phyloP scores from a whole-genome alignment of 2,329 filamentous ascomycete species.

The Colletotrichum sp. region DNA sequence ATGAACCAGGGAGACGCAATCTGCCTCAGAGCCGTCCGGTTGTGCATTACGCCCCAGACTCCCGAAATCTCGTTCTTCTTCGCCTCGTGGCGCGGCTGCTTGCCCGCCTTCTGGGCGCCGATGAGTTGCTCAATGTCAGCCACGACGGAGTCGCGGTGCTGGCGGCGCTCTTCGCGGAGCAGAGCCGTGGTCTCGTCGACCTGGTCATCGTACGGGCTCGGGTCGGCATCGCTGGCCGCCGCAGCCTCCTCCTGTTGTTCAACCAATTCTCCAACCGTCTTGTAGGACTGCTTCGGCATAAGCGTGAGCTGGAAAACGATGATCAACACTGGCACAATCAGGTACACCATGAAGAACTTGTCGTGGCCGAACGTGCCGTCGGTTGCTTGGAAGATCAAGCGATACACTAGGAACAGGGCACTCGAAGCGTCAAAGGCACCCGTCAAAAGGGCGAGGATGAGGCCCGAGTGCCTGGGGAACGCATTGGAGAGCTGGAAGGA shows the following conservation, averaged over 20 bases:
- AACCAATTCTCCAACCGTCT: constrained; percentile 84
- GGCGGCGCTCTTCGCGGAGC: constrained; percentile 60
- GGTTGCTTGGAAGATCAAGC: constrained; percentile 69
- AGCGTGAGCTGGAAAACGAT: constrained; percentile 70
- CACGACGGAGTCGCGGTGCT: constrained; percentile 66
- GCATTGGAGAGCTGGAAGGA: constrained; percentile 87
- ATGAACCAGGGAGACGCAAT: constrained; percentile 84
- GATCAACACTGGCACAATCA: constrained; percentile 73
- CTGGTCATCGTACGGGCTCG: constrained; percentile 55
- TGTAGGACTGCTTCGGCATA: constrained; percentile 80
- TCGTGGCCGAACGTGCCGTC: constrained; percentile 61
- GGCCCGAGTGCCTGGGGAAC: constrained; percentile 76
- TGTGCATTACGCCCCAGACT: constrained; percentile 88
- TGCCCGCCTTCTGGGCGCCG: constrained; percentile 64
- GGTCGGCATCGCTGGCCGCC: constrained; percentile 32
- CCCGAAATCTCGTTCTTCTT: constrained; percentile 73
- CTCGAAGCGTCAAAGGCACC: constrained; percentile 86
- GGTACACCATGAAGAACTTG: constrained; percentile 75
- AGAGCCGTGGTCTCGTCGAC: constrained; percentile 62
- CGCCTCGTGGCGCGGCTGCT: constrained; percentile 71
- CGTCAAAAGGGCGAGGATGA: constrained; percentile 81
- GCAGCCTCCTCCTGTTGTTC: constrained; percentile 67
- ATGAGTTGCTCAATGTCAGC: constrained; percentile 77
- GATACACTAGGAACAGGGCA: constrained; percentile 77
- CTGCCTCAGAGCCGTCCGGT: constrained; percentile 72